phyloP scores from a whole-genome alignment of 306 rosid species.

The Myrica gale region DNA sequence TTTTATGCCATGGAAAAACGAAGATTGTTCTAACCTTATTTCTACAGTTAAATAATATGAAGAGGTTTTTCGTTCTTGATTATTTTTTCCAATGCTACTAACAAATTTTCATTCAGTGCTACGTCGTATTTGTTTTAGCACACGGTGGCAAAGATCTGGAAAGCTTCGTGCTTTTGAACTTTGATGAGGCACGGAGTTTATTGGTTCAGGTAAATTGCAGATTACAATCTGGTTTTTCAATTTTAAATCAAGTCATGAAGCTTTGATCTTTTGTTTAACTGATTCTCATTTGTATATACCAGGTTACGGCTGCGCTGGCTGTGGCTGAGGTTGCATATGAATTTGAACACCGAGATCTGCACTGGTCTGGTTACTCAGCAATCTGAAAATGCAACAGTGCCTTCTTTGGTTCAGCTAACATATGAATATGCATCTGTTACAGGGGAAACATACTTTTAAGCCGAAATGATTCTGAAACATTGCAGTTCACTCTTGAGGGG shows the following conservation, averaged over 20 bases:
- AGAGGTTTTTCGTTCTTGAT: neutral
- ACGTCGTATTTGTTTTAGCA: slow-evolving; percentile 62
- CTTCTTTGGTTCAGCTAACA: slow-evolving; percentile 27
- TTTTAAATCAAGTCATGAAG: slow-evolving; percentile 22
- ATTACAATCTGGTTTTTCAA: slow-evolving; percentile 1
- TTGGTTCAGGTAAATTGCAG: slow-evolving; percentile 66
- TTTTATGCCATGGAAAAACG: neutral
- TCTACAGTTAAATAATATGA: neutral
- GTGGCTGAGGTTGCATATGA: slow-evolving; percentile 94
- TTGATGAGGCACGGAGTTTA: slow-evolving; percentile 67
- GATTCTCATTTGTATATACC: slow-evolving; percentile 28
- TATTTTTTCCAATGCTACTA: slow-evolving; percentile 22
- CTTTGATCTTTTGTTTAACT: slow-evolving; percentile 19
- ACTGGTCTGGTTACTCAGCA: slow-evolving; percentile 55
- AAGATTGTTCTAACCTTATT: neutral
- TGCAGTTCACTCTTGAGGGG: slow-evolving; percentile 80
- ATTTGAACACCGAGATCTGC: slow-evolving; percentile 98
- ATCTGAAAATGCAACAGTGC: slow-evolving; percentile 13
- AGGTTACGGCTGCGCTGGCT: slow-evolving; percentile 85
- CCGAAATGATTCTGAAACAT: slow-evolving; percentile 54
- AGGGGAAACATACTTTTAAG: slow-evolving; percentile 91
- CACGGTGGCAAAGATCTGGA: slow-evolving; percentile 96
- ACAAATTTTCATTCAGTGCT: slow-evolving; percentile 51
- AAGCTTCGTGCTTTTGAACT: slow-evolving; percentile 73
- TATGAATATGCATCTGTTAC: slow-evolving; percentile 28